Base-by-base conservation (phyloP, 1,139 yeast genomes). In the Diutina neorugosa region DNA sequence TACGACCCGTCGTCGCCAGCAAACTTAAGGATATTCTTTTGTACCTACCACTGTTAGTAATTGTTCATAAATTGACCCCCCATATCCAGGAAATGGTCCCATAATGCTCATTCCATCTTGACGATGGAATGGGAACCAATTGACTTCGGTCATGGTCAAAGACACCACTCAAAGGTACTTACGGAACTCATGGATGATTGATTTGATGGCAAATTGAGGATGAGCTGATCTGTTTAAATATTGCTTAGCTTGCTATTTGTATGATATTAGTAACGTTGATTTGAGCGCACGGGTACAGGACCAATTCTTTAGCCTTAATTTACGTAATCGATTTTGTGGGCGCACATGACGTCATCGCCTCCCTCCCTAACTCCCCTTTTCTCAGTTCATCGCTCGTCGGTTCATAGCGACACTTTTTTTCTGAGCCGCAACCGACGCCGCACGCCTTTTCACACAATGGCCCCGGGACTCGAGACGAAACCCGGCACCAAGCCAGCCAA, bases 1-100 rank as follows among this genome's bases (percentile, higher is more conserved):
- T 60, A 82, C 44, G 80, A 75, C 41, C 87, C 87, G 54, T 73
- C 69, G 47, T 73, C 69, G 53, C 73, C 71, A 21, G 83, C 81
- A 60, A 74, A 78, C 53, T 72, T 70, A 50, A 69, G 66, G 53
- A 73, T 71, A 54, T 76, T 69, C 37, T 55, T 44, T 54, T 40
- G 48, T 1, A 44, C 40, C 50, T 46, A 16, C 16, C 5, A 8
- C 25, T 4, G 23, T 42, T 42, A 42, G 44, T 42, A 2, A 8
- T 2, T 40, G 19, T 31, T 31, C 14, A 31, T 3, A n/a, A 11
- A 12, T 37, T n/a, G 2, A 2, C n/a, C n/a, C n/a, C n/a, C n/a
- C n/a, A n/a, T n/a, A n/a, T n/a, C n/a, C n/a, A n/a, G n/a, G n/a
- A n/a, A n/a, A n/a, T n/a, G n/a, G n/a, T n/a, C n/a, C 14, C 14